Evolutionary conservation across 768 basidiomycete genomes (phyloP), one percentile per base, ranked within the genome.

Genomic region (Trametes villosa): DNA sequence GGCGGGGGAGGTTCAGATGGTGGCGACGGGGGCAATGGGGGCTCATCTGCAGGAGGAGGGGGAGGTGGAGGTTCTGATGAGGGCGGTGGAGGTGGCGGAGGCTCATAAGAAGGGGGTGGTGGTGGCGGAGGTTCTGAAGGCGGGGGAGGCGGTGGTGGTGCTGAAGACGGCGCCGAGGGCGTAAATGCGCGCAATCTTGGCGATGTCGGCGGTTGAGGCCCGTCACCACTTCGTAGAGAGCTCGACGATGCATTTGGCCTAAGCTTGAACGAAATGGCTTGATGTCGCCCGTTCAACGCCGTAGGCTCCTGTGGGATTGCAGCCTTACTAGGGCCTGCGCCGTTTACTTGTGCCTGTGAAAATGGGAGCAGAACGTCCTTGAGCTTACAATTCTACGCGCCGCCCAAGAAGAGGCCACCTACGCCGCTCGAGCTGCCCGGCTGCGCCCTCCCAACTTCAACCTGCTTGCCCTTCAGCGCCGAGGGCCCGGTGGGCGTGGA

Each of bases 391-490:
- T 55, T 54, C 60, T 54, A 58, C 47, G 41, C 52, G 36, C 47
- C 52, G 55, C 49, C 50, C 55, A 22, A 29, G 15, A 31, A 49
- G 31, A 53, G 45, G 47, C 45, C 62, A 63, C 62, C 62, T 63
- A 63, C 62, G 27, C 57, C 66, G 65, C 74, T 77, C 57, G 73
- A 68, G 54, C 70, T 70, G 44, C 74, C 63, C 33, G 65, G 60
- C 42, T 70, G 65, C 26, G 62, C 57, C 72, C 74, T 75, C 52
- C 67, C 70, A 50, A 67, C 67, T 36, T 81, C 80, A 36, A 69
- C 71, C 57, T 79, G 76, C 62, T 81, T 80, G 15, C 80, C 77
- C 66, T 80, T 80, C 67, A 75, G 72, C 63, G 72, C 67, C 44
- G 66, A 56, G 41, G 65, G 57, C 36, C 60, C 62, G 38, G 67